phyloP scores from a whole-genome alignment of 2,329 filamentous ascomycete species.

The Penicillium sp. region DNA sequence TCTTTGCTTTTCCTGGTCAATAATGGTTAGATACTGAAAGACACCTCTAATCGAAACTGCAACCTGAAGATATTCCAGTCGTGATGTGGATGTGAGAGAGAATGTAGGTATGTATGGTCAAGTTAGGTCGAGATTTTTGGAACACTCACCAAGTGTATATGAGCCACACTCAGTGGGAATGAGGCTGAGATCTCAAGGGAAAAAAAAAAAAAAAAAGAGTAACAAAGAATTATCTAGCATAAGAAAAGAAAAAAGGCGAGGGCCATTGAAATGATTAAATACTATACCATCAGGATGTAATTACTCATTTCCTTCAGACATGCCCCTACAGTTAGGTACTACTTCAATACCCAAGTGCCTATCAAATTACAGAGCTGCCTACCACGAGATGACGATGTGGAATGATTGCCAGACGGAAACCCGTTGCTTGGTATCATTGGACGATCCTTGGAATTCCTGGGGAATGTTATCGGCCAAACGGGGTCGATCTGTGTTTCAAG shows the following conservation, averaged over 20 bases:
- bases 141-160: neutral
- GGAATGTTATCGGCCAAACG: slow-evolving; percentile 25
- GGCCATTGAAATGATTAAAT: slow-evolving; percentile 9
- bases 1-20: neutral
- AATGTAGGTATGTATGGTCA: neutral
- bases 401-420: slow-evolving; percentile 18
- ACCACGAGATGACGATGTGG: slow-evolving; percentile 24
- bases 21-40: neutral
- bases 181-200: slow-evolving; percentile 14
- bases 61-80: neutral
- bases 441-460: slow-evolving; percentile 22
- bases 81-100: neutral
- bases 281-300: neutral
- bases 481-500: slow-evolving; percentile 26
- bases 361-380: slow-evolving; percentile 13
- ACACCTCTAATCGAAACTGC: neutral
- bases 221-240: neutral
- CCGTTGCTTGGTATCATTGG: slow-evolving; percentile 18
- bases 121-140: neutral
- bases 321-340: slow-evolving; percentile 10
- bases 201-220: neutral
- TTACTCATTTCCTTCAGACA: slow-evolving; percentile 11
- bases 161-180: slow-evolving; percentile 7
- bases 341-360: slow-evolving; percentile 12
- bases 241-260: neutral